These are phyloP conservation scores for Volvox carteri DNA, from an alignment of 163 green algal species.

Conservation along the genomic window DNA sequence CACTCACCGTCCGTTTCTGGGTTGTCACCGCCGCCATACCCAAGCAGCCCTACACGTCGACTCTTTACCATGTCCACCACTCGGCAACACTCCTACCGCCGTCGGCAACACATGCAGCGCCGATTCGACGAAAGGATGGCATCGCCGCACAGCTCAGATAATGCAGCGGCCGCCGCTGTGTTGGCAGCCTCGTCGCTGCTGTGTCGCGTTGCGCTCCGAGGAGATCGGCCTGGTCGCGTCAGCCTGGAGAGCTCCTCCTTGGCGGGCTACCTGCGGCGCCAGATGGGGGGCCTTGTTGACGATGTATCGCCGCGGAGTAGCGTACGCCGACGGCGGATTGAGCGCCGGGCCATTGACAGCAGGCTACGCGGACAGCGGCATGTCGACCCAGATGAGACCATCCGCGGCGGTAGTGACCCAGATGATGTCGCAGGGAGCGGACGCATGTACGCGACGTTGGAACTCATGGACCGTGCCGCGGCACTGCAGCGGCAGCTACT, in stretches of 20 bases:
- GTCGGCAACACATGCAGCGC: neutral
- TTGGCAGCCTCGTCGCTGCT: neutral
- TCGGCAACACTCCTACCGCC: neutral
- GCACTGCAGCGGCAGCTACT: slow-evolving; percentile 25
- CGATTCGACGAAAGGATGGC: neutral
- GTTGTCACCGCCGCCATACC: neutral
- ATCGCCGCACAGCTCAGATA: neutral
- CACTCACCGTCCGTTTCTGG: neutral
- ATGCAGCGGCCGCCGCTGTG: neutral
- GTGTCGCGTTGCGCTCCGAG: neutral
- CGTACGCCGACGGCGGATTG: neutral
- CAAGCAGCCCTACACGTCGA: slow-evolving; percentile 12
- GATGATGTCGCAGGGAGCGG: neutral
- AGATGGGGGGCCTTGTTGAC: neutral
- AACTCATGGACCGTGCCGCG: neutral
- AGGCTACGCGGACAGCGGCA: too few species aligned
- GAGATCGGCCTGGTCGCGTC: neutral
- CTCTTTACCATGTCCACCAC: neutral
- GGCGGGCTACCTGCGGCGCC: neutral
- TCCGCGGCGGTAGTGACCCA: neutral
- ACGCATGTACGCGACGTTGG: neutral
- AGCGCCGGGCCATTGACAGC: too few species aligned
- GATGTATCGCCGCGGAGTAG: neutral
- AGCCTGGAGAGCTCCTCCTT: slow-evolving; percentile 1
- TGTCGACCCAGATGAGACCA: slow-evolving; percentile 25